phyloP scores from a whole-genome alignment of 192 early-diverging fungal species.

The Entomortierella parvispora region DNA sequence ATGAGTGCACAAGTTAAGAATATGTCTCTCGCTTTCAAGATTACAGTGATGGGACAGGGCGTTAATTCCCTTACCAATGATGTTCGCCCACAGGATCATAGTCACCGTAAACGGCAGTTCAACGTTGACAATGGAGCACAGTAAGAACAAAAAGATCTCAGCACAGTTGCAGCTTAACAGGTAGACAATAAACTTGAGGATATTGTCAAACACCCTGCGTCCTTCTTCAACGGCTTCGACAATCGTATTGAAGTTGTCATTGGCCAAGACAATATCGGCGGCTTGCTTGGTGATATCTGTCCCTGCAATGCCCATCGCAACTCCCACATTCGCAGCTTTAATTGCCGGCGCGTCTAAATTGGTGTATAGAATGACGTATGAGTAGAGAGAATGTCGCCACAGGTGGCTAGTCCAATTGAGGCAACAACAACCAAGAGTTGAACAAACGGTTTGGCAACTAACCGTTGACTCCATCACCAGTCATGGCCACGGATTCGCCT shows the following conservation, averaged over 20 bases:
- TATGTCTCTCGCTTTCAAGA: too few species aligned
- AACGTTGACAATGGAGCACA: conserved; percentile 78
- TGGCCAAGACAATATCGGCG: conserved; percentile 92
- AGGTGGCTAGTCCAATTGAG: not conserved
- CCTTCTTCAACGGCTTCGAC: conserved; percentile 92
- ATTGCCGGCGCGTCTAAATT: conserved; percentile 88
- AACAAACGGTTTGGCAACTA: not conserved
- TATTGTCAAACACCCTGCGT: conserved; percentile 95
- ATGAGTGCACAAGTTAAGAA: too few species aligned
- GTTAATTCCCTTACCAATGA: conserved; percentile 67
- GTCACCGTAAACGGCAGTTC: conserved; percentile 86
- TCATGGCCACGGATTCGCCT: conserved; percentile 83
- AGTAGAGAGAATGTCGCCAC: not conserved
- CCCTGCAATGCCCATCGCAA: conserved; percentile 96
- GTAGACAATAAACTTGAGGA: conserved; percentile 96
- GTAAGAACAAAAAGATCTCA: conserved; percentile 90
- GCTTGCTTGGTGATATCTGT: conserved; percentile 98
- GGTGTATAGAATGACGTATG: not conserved
- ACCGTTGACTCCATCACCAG: conserved; percentile 94
- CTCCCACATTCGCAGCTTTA: conserved; percentile 93
- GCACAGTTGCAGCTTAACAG: conserved; percentile 92
- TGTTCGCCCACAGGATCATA: conserved; percentile 96
- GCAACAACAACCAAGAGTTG: conserved; percentile 44
- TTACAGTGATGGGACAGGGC: too few species aligned
- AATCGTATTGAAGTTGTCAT: conserved; percentile 97